A percentile compares a stretch with the other conserved stretches of the same genome.
These are phyloP conservation scores for Fusarium sp. DNA, from an alignment of 2,329 filamentous ascomycete species.

Conservation along the genomic window DNA sequence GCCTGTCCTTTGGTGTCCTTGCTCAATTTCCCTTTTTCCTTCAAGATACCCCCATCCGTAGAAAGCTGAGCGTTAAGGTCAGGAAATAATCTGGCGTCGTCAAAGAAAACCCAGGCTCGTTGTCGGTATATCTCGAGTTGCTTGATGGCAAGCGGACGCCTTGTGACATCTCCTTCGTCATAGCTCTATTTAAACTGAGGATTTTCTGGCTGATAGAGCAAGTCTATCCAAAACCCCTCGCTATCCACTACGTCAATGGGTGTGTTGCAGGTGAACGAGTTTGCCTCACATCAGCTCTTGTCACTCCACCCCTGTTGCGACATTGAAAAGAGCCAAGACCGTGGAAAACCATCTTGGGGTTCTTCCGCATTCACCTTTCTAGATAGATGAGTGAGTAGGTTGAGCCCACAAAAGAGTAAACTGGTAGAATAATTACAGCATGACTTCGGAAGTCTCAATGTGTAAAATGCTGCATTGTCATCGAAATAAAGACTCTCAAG, in stretches of 20 bases:
- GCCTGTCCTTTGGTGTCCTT: background rate
- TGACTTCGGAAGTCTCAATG: accelerated
- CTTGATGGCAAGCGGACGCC: no score
- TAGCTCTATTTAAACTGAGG: no score
- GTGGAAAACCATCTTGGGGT: background rate
- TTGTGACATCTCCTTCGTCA: no score
- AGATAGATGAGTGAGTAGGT: background rate
- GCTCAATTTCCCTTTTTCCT: background rate
- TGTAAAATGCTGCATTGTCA: background rate
- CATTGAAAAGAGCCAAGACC: no score
- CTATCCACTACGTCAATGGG: no score
- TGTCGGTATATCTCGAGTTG: constrained; percentile 9
- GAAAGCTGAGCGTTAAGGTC: background rate
- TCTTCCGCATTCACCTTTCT: no score
- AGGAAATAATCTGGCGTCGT: constrained; percentile 13
- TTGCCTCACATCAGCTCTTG: no score
- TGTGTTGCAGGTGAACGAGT: no score
- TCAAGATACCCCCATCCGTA: background rate
- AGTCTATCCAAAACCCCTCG: no score
- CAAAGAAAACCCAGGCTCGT: constrained; percentile 32
- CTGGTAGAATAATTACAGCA: accelerated
- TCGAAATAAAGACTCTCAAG: background rate
- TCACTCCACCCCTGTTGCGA: no score
- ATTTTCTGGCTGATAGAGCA: no score
- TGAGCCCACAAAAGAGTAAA: background rate